Percentiles rank a stretch among this genome's conserved stretches.
Conservation (phyloP, 768 basidiomycete genomes). For the Gautieria morchelliformis region DNA sequence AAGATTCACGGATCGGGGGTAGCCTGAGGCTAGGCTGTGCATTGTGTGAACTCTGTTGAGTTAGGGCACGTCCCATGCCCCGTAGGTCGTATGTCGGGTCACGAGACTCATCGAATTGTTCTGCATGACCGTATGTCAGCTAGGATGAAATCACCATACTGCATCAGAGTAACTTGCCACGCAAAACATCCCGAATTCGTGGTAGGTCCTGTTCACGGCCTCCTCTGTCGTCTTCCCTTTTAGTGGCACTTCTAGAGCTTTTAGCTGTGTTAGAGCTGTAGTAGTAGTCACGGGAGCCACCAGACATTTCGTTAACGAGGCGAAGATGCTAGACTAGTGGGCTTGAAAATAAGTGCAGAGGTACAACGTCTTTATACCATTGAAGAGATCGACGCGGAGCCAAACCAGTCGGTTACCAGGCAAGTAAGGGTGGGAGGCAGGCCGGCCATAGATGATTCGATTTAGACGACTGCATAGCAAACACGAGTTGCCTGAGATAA, state of each 20-base stretch:
- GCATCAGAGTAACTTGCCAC: neutral
- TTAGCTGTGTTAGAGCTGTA: neutral
- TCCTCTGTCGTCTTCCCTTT: neutral
- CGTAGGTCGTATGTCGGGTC: neutral
- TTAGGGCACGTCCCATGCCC: neutral
- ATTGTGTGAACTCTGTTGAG: neutral
- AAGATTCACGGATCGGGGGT: conserved; percentile 2
- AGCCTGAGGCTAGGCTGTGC: neutral
- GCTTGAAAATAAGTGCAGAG: neutral
- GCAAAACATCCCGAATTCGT: conserved; percentile 6
- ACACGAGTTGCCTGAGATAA: neutral
- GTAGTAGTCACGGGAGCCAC: conserved; percentile 1
- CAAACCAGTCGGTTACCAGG: neutral
- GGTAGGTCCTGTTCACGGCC: conserved; percentile 1
- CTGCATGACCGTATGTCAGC: neutral
- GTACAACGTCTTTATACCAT: neutral
- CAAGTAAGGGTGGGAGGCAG: neutral
- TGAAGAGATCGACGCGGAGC: neutral
- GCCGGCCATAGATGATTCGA: neutral
- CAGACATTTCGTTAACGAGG: conserved; percentile 4
- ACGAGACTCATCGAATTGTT: conserved; percentile 1
- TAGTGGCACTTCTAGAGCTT: neutral
- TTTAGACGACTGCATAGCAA: neutral
- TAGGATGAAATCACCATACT: neutral
- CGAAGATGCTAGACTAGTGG: neutral